Evolutionary conservation across 225 moss, liverwort and hornwort genomes (phyloP).

Genomic region (Thuidium tamariscinum): DNA sequence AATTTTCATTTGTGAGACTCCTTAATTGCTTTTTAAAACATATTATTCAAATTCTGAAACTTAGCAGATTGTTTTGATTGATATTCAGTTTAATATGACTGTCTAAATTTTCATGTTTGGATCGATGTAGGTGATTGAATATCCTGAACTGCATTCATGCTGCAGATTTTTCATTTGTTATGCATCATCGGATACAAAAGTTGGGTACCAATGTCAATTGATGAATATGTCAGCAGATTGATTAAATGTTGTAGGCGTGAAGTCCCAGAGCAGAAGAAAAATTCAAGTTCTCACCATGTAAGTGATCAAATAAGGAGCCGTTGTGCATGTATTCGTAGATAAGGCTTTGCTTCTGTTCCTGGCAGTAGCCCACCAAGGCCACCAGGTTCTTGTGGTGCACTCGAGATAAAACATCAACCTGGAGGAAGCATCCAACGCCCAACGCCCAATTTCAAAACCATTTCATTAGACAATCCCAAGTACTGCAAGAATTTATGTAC

Average conservation of each 20-base stretch:
- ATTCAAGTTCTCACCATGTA: constrained; percentile 25
- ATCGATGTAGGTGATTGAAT: too few species aligned
- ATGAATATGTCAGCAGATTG: accelerated
- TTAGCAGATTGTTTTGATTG: too few species aligned
- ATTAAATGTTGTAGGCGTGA: too few species aligned
- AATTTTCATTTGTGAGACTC: not conserved
- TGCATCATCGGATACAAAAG: not conserved
- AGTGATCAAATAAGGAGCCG: constrained; percentile 35
- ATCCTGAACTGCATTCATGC: too few species aligned
- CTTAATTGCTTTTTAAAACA: too few species aligned
- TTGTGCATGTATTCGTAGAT: not conserved
- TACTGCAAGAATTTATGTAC: too few species aligned
- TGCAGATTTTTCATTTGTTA: too few species aligned
- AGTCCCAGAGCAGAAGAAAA: too few species aligned
- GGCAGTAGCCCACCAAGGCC: not conserved
- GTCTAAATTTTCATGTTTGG: too few species aligned
- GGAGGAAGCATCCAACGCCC: not conserved
- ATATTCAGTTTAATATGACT: too few species aligned
- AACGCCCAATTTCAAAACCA: not conserved
- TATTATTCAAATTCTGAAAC: too few species aligned
- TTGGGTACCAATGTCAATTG: not conserved
- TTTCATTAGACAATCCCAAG: not conserved
- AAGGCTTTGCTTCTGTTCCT: not conserved
- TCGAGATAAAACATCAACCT: not conserved
- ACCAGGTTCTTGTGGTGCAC: not conserved